Evolutionary conservation across 331 rosid species (phyloP), one percentile per base, ranked within the genome.

Genomic region (Rhamnella rubrinervis): DNA sequence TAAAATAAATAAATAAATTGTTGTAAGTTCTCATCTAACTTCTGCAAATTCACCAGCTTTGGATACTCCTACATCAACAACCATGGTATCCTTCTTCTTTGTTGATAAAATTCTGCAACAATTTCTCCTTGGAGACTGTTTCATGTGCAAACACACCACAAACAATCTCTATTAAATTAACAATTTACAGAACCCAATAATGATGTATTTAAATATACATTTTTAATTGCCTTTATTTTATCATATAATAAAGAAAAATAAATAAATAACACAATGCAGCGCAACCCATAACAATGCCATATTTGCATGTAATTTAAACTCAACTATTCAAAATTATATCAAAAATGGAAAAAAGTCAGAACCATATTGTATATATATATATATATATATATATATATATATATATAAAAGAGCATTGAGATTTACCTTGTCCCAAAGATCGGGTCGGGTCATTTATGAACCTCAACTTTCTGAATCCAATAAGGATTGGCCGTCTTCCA

Each of bases 91-190:
- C 28, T 77, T 67, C 78, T 73, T 80, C 65, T 80, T 75, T 2
- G 78, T 39, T 2, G 65, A 71, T 55, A 69, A 44, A 52, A 89
- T 61, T 81, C 86, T 86, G 66, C 98, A 92, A 63, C 92, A 92
- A 12, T 86, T 85, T 73, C 91, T 92, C 78, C 98, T 89, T 6
- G 96, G 89, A 60, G 92, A 64, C 98, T 92, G 83, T 51, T 13
- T 57, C 65, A 78, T 19, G 13, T 25, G 1, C 56, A 50, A 49
- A 66, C 6, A 59, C 59, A n/a, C n/a, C n/a, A n/a, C n/a, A n/a
- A n/a, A n/a, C n/a, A n/a, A n/a, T 71, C 19, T 9, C 5, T 31
- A 8, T 5, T 2, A 66, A 10, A 13, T 17, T 2, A 19, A 31
- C 35, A 31, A 31, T 31, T 31, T 31, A 44, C 4, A 56, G 4